Conservation (phyloP, 2,329 filamentous ascomycete species). For the Fusarium clavum region DNA sequence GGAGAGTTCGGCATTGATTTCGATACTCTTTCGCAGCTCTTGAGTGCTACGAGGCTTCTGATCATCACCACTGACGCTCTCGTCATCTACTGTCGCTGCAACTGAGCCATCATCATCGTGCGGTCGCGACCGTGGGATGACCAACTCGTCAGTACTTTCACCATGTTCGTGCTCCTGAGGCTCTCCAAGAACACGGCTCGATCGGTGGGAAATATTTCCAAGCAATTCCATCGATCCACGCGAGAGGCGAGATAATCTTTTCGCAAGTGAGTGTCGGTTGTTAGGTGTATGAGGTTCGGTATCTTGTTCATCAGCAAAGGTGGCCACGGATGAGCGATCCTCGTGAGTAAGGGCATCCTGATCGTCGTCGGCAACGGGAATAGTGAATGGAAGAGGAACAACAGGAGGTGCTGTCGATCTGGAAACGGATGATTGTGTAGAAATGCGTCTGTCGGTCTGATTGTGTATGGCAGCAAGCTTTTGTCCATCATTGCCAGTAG, state of each 20-base stretch:
- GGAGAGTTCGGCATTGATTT: constrained; percentile 56
- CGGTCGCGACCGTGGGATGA: constrained; percentile 50
- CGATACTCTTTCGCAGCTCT: constrained; percentile 49
- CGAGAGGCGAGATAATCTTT: constrained; percentile 64
- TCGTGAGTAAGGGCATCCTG: constrained; percentile 57
- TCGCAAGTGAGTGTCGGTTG: constrained; percentile 56
- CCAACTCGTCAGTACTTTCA: constrained; percentile 61
- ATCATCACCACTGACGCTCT: constrained; percentile 58
- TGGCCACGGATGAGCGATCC: constrained; percentile 75
- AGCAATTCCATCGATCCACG: constrained; percentile 59
- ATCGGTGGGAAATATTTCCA: constrained; percentile 57
- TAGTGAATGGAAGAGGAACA: constrained; percentile 73
- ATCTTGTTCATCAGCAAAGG: constrained; percentile 73
- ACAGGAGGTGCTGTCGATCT: constrained; percentile 60
- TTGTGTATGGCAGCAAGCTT: constrained; percentile 25
- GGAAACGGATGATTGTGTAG: constrained; percentile 35
- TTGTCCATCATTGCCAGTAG: constrained; percentile 12
- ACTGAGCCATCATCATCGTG: constrained; percentile 63
- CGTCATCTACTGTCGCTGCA: constrained; percentile 67
- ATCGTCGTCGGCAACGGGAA: constrained; percentile 61
- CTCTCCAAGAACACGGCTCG: constrained; percentile 35
- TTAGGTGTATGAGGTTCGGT: constrained; percentile 39
- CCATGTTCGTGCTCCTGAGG: constrained; percentile 43
- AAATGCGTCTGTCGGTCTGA: constrained; percentile 37
- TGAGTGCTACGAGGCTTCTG: constrained; percentile 45